Evolutionary conservation across 306 rosid species (phyloP).

Genomic region (Dryas octopetala): DNA sequence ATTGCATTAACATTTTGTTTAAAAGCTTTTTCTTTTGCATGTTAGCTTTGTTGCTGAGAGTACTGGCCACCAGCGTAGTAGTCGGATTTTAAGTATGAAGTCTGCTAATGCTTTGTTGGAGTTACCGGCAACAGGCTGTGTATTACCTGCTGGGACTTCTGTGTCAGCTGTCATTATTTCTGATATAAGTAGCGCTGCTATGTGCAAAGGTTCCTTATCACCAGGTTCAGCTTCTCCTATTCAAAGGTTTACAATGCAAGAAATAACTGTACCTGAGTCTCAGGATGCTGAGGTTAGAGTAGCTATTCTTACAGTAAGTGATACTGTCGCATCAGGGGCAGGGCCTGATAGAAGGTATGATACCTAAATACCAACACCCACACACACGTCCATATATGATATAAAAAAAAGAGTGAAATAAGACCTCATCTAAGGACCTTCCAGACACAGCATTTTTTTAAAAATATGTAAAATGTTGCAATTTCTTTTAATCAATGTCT

Average conservation of each 20-base stretch:
- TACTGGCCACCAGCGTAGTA: constrained; percentile 87
- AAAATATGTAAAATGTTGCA: neutral
- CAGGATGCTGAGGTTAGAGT: constrained; percentile 47
- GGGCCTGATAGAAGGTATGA: too few species aligned
- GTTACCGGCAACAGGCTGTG: constrained; percentile 65
- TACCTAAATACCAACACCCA: neutral
- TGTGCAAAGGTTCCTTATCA: constrained; percentile 25
- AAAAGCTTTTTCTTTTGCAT: constrained; percentile 22
- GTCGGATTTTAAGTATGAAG: constrained; percentile 82
- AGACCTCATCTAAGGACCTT: neutral
- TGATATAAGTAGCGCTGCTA: constrained; percentile 38
- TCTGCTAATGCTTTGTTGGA: constrained; percentile 90
- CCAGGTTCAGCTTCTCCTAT: constrained; percentile 29
- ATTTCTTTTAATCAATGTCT: neutral
- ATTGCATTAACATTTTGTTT: neutral
- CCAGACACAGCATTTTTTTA: neutral
- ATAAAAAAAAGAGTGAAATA: neutral
- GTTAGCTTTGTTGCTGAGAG: constrained; percentile 87
- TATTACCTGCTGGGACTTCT: constrained; percentile 60
- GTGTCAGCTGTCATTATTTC: constrained; percentile 71
- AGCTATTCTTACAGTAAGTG: constrained; percentile 92
- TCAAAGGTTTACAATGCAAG: constrained; percentile 31
- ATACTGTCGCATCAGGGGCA: neutral
- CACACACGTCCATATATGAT: neutral
- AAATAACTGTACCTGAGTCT: constrained; percentile 34